Base-by-base conservation (phyloP, 2,329 filamentous ascomycete genomes). In the Hortaea werneckii region DNA sequence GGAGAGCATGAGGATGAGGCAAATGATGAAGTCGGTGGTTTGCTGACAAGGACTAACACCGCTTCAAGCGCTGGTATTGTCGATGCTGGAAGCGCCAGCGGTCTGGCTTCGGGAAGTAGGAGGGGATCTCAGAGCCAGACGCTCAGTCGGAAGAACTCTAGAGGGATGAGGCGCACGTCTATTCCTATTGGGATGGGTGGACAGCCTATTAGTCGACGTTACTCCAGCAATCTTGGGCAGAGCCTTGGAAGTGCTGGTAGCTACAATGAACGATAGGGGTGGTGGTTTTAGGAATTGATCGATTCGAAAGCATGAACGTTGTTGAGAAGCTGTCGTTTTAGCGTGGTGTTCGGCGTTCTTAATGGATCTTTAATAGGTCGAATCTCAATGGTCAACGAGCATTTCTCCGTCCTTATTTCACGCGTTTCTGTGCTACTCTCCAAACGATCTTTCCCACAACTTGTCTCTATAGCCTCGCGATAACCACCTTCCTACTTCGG, bases 101-200 rank as follows among this genome's bases (percentile, higher is more conserved):
- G 50, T 32, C 52, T 51, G 10, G 42, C 49, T 9, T 28, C 9
- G 5, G 29, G 12, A 11, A 45, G 43, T n/a, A 51, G 48, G 39
- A 46, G 52, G 29, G 42, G 43, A 13, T 51, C 54, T 34, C 13
- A 42, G 34, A 11, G 27, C 29, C 52, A 48, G 2, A 43, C 37
- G 1, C 39, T 55, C 32, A 58, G 55, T 42, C 51, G 56, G 8
- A 48, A 54, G n/a, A 49, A 47, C 28, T 58, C 58, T 12, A 58
- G 58, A 37, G 63, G 62, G 26, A 57, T 63, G 45, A 62, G 68
- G 45, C 62, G 60, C 40, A 66, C 65, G 4, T 70, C 66, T 1
- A 65, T 69, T 29, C 70, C 70, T 0, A 61, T 73, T 30, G 70
- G 70, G 1, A 69, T 72, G 67, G 68, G 69, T 4, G 51, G 41